Conservation (phyloP, 116 monocot genomes). For the Trichopus zeylanicus region DNA sequence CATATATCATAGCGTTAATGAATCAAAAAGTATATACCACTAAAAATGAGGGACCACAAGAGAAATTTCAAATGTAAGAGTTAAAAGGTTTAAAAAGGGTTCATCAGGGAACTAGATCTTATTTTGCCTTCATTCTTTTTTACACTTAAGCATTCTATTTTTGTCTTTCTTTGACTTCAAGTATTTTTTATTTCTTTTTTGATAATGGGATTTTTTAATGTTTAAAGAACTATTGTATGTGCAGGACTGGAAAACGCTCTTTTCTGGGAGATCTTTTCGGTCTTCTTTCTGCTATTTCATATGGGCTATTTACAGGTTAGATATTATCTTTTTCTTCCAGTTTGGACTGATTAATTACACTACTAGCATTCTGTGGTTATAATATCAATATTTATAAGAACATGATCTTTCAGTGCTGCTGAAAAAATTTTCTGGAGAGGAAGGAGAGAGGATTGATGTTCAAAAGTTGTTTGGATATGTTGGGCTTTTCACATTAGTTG, state of each 20-base stretch:
- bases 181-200: not conserved
- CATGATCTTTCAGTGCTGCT: constrained; percentile 95
- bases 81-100: no score
- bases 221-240: constrained; percentile 3
- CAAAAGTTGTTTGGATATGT: constrained; percentile 99
- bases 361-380: no score
- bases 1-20: no score
- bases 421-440: constrained; percentile 90
- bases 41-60: no score
- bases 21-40: no score
- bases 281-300: constrained; percentile 88
- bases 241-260: constrained; percentile 58
- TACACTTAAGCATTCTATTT: not conserved
- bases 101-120: no score
- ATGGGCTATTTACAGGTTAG: constrained; percentile 91
- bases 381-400: not conserved
- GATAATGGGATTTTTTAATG: not conserved
- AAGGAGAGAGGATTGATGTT: constrained; percentile 82
- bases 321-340: constrained; percentile 1
- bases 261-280: constrained; percentile 91
- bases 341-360: constrained; percentile 4
- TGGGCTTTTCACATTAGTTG: constrained; percentile 76
- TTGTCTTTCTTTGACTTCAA: not conserved
- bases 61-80: no score
- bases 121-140: no score